phyloP scores from a whole-genome alignment of 768 basidiomycete species.

The Kwoniella botswanensis region DNA sequence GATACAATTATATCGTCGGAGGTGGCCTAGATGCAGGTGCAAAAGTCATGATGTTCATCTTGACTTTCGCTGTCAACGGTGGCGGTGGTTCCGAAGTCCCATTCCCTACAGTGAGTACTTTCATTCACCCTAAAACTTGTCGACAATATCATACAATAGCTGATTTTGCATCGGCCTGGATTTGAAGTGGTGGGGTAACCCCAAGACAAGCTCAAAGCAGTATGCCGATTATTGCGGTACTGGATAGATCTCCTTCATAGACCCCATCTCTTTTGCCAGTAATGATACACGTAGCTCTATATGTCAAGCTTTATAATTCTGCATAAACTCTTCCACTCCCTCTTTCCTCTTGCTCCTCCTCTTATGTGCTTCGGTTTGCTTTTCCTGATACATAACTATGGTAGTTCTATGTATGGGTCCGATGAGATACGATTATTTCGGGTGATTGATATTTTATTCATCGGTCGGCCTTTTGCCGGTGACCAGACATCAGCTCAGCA shows the following conservation, averaged over 20 bases:
- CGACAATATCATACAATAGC: background rate
- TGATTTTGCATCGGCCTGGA: background rate
- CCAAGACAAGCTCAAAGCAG: slow-evolving; percentile 2
- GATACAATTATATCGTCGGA: slow-evolving; percentile 5
- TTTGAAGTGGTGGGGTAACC: slow-evolving; percentile 4
- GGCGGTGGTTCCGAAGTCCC: background rate
- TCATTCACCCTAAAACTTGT: background rate
- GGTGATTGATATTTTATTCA: background rate
- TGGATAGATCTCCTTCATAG: background rate
- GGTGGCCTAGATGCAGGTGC: slow-evolving; percentile 8
- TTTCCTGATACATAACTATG: too few relatives aligned
- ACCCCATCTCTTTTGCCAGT: too few relatives aligned
- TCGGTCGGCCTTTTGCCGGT: background rate
- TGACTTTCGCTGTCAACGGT: slow-evolving; percentile 9
- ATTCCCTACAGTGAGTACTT: slow-evolving; percentile 3
- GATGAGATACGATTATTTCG: background rate
- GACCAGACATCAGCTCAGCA: background rate
- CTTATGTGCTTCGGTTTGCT: too few relatives aligned
- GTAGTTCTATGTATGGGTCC: too few relatives aligned
- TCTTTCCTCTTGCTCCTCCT: too few relatives aligned
- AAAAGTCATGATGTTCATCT: slow-evolving; percentile 9
- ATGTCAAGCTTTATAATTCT: too few relatives aligned
- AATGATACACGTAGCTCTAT: too few relatives aligned
- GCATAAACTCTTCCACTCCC: too few relatives aligned
- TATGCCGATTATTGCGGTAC: slow-evolving; percentile 10